A percentile compares a stretch with the other conserved stretches of the same genome.
These are phyloP conservation scores for Pichia sp. DNA, from an alignment of 1,139 yeast species.

Conservation along the genomic window DNA sequence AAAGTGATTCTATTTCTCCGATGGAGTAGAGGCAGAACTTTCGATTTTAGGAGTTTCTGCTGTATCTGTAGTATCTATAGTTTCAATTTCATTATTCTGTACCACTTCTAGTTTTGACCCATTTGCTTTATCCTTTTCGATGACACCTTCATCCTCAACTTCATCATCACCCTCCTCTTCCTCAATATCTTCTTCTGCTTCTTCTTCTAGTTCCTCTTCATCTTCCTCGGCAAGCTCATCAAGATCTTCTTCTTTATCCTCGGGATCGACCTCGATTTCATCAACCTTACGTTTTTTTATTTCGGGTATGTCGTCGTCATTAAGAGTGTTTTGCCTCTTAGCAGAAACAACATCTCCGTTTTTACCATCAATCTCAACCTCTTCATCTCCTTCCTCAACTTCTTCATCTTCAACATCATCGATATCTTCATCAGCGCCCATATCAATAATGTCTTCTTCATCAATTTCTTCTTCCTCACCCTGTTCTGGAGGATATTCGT, in stretches of 20 bases:
- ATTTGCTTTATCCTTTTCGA: neutral
- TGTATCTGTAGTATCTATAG: neutral
- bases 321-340: conserved; percentile 18
- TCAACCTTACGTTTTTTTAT: conserved; percentile 22
- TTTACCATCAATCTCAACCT: conserved; percentile 14
- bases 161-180: conserved; percentile 13
- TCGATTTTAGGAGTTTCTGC: conserved; percentile 2
- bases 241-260: conserved; percentile 6
- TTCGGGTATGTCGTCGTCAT: conserved; percentile 22
- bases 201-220: conserved; percentile 32
- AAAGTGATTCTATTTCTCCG: neutral
- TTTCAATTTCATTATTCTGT: neutral
- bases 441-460: conserved; percentile 24
- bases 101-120: neutral
- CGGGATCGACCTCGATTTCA: conserved; percentile 19
- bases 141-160: neutral
- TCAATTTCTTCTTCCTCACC: conserved; percentile 32
- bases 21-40: neutral
- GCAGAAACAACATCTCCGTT: conserved; percentile 14
- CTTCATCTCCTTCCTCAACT: conserved; percentile 18
- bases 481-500: conserved; percentile 70
- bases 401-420: conserved; percentile 32
- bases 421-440: conserved; percentile 31
- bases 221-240: conserved; percentile 32
- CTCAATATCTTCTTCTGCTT: conserved; percentile 23